Conservation (phyloP, 345 rosid genomes). For the Eucalyptus tenuipes region DNA sequence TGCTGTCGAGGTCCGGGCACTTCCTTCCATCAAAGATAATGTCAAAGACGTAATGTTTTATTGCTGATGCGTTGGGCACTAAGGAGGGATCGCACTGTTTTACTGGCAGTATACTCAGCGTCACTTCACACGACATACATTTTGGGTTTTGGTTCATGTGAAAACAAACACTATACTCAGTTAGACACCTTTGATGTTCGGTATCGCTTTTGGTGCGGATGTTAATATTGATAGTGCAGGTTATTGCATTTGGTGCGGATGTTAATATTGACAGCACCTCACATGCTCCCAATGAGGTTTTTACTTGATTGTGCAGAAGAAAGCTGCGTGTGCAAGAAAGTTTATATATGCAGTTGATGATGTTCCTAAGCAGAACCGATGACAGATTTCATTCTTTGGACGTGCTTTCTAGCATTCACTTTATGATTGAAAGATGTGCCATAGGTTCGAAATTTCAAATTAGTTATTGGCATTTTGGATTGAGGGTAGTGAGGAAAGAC, state of each 20-base stretch:
- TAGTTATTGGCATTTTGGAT: not conserved
- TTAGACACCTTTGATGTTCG: not conserved
- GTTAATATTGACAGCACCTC: not conserved
- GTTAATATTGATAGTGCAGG: not conserved
- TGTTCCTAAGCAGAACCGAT: not conserved
- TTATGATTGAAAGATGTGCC: not conserved
- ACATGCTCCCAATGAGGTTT: not conserved
- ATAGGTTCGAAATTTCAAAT: not conserved
- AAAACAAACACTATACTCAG: not conserved
- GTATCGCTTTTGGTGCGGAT: not conserved
- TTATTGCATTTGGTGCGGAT: not conserved
- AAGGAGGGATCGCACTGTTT: not conserved
- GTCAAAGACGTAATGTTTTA: slow-evolving; percentile 52
- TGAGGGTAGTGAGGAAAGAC: not conserved
- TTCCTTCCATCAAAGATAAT: slow-evolving; percentile 39
- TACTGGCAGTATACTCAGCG: not conserved
- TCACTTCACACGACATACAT: not conserved
- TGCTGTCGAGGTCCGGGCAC: not conserved
- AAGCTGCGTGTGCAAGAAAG: not conserved
- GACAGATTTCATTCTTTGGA: not conserved
- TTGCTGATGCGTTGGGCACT: slow-evolving; percentile 13
- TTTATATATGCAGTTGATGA: not conserved
- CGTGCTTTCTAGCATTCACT: not conserved
- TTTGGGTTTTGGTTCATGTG: not conserved
- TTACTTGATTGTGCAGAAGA: not conserved